Evolutionary conservation across 2,329 filamentous ascomycete species (phyloP).

Genomic region (Sporothrix sp.): DNA sequence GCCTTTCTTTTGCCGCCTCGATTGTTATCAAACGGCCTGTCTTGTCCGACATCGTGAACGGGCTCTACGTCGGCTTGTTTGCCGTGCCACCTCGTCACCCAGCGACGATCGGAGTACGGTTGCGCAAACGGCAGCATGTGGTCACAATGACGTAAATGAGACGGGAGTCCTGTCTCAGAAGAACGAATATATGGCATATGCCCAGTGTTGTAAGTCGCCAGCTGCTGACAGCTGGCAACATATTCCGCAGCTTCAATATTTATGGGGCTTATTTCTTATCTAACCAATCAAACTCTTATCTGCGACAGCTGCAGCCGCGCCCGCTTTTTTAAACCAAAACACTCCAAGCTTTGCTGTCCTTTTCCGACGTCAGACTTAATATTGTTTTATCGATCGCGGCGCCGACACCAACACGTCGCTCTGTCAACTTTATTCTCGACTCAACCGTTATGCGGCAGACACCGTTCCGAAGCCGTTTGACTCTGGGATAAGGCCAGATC

Average conservation of each 20-base stretch:
- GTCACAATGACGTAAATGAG: too few species aligned
- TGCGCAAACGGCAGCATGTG: too few species aligned
- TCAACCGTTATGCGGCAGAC: not conserved
- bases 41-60: too few species aligned
- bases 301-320: constrained; percentile 5
- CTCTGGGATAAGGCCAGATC: constrained; percentile 8
- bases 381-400: not conserved
- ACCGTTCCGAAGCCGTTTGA: not conserved
- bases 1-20: too few species aligned
- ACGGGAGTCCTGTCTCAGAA: too few species aligned
- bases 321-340: too few species aligned
- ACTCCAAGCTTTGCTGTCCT: constrained; percentile 1
- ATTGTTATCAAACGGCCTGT: too few species aligned
- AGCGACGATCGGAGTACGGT: not conserved
- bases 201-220: not conserved
- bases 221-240: not conserved
- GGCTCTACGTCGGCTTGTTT: too few species aligned
- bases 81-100: not conserved
- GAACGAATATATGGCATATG: too few species aligned
- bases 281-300: constrained; percentile 12
- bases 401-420: not conserved
- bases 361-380: constrained; percentile 8
- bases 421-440: not conserved
- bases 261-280: too few species aligned
- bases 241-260: too few species aligned